These are phyloP conservation scores for Aspergillus alliaceus DNA, from an alignment of 2,329 filamentous ascomycete genomes.

Conservation along the genomic window DNA sequence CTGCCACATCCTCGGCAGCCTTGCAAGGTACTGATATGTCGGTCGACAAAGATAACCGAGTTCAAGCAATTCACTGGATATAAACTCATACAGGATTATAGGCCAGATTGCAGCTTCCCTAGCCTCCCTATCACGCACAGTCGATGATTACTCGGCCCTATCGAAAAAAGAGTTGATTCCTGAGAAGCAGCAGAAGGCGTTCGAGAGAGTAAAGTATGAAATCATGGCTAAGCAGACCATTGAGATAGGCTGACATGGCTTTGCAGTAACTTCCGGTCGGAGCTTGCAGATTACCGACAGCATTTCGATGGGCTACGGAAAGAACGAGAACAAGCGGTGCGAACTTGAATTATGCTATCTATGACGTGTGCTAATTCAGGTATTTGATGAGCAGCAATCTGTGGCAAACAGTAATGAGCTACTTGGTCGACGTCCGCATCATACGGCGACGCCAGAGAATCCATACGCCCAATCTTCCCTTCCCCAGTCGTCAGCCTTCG, in stretches of 20 bases:
- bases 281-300: conserved; percentile 75
- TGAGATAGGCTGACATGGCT: neutral
- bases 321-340: conserved; percentile 70
- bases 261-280: conserved; percentile 67
- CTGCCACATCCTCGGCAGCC: conserved; percentile 58
- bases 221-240: neutral
- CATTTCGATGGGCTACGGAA: conserved; percentile 77
- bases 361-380: neutral
- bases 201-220: conserved; percentile 68
- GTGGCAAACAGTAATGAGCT: conserved; percentile 77
- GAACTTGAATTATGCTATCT: conserved; percentile 10
- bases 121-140: conserved; percentile 79
- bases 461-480: conserved; percentile 72
- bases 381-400: conserved; percentile 44
- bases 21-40: conserved; percentile 52
- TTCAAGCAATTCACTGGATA: neutral
- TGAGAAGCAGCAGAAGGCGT: conserved; percentile 88
- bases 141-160: conserved; percentile 87
- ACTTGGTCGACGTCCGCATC: conserved; percentile 78
- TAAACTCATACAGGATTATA: conserved; percentile 39
- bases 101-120: conserved; percentile 78
- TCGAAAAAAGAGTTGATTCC: conserved; percentile 86
- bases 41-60: neutral
- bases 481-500: conserved; percentile 44
- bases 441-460: conserved; percentile 82